phyloP scores from a whole-genome alignment of 805 yeast genomes.

The Brettanomyces sp. region DNA sequence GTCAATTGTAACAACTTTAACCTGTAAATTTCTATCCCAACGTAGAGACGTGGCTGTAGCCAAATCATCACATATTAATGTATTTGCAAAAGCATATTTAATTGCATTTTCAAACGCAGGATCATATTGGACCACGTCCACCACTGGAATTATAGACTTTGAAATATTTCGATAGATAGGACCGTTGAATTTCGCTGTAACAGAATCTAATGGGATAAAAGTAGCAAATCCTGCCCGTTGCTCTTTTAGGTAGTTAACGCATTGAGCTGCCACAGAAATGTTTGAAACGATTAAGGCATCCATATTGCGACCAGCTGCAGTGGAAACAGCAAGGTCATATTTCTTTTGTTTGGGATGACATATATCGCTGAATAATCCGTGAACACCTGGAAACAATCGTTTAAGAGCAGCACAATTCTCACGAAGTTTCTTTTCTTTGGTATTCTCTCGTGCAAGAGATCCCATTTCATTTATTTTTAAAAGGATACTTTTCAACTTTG shows the following conservation, averaged over 20 bases:
- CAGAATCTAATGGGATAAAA: constrained; percentile 80
- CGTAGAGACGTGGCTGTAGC: constrained; percentile 61
- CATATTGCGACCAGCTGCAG: constrained; percentile 67
- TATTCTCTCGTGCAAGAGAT: constrained; percentile 69
- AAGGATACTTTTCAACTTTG: constrained; percentile 51
- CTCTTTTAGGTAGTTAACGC: constrained; percentile 72
- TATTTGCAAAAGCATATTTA: constrained; percentile 67
- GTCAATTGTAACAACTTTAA: constrained; percentile 68
- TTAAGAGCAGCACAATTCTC: constrained; percentile 66
- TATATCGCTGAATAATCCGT: constrained; percentile 71
- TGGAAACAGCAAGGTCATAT: constrained; percentile 65
- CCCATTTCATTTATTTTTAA: constrained; percentile 59
- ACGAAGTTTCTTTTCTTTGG: constrained; percentile 56
- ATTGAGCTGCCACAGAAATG: constrained; percentile 59
- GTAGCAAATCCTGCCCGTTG: constrained; percentile 80
- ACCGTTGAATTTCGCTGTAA: constrained; percentile 47
- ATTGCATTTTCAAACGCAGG: constrained; percentile 64
- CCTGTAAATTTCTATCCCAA: constrained; percentile 51
- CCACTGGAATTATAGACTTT: constrained; percentile 51
- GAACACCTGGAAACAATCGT: constrained; percentile 75
- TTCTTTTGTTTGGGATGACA: constrained; percentile 68
- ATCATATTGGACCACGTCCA: constrained; percentile 69
- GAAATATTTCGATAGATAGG: constrained; percentile 45
- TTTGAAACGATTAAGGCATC: constrained; percentile 83
- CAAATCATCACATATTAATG: constrained; percentile 69